Conservation (phyloP, 345 rosid genomes). For the Gossypium thurberi region DNA sequence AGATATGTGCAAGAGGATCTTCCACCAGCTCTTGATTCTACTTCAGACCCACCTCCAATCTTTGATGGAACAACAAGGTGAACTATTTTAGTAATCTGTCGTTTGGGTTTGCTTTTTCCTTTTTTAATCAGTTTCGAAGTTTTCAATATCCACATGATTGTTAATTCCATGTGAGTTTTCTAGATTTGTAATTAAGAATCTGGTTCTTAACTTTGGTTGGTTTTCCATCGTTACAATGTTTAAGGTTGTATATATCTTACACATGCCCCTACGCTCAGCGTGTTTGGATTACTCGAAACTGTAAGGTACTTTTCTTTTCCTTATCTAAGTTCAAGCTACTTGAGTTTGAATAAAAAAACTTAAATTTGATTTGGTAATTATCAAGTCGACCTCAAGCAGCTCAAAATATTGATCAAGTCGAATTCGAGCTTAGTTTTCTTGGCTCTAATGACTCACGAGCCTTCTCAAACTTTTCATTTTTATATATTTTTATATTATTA, state of each 20-base stretch:
- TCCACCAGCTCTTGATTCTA: conserved; percentile 56
- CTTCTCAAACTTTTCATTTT: too few relatives aligned
- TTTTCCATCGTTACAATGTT: conserved; percentile 3
- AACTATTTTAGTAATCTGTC: neutral
- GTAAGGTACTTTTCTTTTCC: conserved; percentile 39
- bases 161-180: neutral
- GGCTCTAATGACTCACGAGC: too few relatives aligned
- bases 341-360: neutral
- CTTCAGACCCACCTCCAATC: conserved; percentile 56
- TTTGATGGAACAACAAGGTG: conserved; percentile 84
- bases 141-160: too few relatives aligned
- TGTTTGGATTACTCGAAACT: conserved; percentile 71
- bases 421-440: too few relatives aligned
- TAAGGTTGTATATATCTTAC: conserved; percentile 67
- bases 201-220: neutral
- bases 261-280: conserved; percentile 81
- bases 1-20: conserved; percentile 41
- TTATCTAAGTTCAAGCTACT: neutral
- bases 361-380: too few relatives aligned
- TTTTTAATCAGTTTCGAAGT: too few relatives aligned
- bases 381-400: too few relatives aligned
- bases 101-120: neutral
- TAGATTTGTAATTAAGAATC: neutral
- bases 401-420: too few relatives aligned
- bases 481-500: too few relatives aligned